phyloP scores from a whole-genome alignment of 345 rosid species.

The Syzygium aromaticum region DNA sequence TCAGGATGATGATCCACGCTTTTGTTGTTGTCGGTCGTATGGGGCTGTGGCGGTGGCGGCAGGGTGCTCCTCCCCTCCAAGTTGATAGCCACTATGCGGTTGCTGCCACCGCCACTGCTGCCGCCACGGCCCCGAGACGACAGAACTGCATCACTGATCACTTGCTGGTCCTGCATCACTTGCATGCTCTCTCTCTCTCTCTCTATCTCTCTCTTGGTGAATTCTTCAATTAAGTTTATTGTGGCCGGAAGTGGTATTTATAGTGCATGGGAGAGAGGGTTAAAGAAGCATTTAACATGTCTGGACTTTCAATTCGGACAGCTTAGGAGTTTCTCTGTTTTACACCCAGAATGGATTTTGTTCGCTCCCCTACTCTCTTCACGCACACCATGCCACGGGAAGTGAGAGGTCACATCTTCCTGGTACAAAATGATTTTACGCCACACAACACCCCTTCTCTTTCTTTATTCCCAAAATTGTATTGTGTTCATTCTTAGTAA shows the following conservation, averaged over 20 bases:
- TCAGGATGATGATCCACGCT: not conserved
- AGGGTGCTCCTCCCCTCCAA: conserved; percentile 4
- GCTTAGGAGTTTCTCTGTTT: not conserved
- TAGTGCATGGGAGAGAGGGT: not conserved
- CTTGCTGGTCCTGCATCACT: not conserved
- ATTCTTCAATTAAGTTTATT: not conserved
- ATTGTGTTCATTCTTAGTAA: not conserved
- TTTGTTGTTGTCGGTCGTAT: not conserved
- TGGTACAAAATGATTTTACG: not conserved
- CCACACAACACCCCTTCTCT: not conserved
- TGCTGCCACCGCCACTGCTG: conserved; percentile 7
- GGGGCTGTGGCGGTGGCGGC: not conserved
- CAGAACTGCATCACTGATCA: not conserved
- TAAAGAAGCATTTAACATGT: not conserved
- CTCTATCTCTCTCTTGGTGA: not conserved
- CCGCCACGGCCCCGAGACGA: not conserved
- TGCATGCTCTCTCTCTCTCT: not conserved
- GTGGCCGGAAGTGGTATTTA: not conserved
- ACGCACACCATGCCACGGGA: not conserved
- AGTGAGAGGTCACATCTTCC: not conserved
- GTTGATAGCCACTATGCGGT: conserved; percentile 24
- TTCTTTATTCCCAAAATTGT: not conserved
- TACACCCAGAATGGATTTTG: not conserved
- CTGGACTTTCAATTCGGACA: not conserved
- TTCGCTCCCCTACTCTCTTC: not conserved